These are phyloP conservation scores for Stentor coeruleus DNA, from an alignment of 73 alveolate genomes.

Conservation along the genomic window DNA sequence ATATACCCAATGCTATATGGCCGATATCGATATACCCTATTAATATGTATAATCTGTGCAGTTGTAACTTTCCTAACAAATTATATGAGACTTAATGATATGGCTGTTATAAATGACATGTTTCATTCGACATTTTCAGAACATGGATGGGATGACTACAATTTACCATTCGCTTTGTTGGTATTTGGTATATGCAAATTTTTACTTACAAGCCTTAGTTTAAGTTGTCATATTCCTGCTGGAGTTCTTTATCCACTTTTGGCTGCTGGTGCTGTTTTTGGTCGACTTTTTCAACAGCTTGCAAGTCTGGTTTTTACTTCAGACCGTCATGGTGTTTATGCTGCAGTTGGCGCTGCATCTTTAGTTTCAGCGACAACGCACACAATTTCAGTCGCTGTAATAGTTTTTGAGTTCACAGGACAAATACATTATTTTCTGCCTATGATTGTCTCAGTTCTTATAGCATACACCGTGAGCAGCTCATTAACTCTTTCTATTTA, in stretches of 20 bases:
- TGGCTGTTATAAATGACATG: constrained; percentile 20
- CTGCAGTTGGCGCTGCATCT: constrained; percentile 85
- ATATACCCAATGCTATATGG: not conserved
- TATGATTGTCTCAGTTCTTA: constrained; percentile 62
- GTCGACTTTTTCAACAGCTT: constrained; percentile 54
- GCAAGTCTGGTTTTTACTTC: constrained; percentile 15
- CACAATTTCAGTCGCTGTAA: constrained; percentile 84
- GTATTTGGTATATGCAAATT: constrained; percentile 31
- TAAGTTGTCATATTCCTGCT: constrained; percentile 59
- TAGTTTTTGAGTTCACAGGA: constrained; percentile 87
- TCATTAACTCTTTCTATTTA: constrained; percentile 69
- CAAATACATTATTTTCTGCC: constrained; percentile 66
- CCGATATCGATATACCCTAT: not conserved
- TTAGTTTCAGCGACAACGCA: constrained; percentile 81
- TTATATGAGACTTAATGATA: not conserved
- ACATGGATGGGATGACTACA: not conserved
- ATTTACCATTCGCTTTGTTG: not conserved
- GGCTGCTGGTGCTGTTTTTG: constrained; percentile 64
- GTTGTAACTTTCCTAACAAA: not conserved
- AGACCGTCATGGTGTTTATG: constrained; percentile 42
- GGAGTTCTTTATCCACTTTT: constrained; percentile 62
- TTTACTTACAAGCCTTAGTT: constrained; percentile 32
- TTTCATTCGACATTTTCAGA: not conserved
- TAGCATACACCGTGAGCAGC: constrained; percentile 74
- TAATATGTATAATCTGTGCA: not conserved